A percentile compares a stretch with the other conserved stretches of the same genome.
Evolutionary conservation across 2,329 filamentous ascomycete species (phyloP).

Genomic region (Aspergillus clavatus): DNA sequence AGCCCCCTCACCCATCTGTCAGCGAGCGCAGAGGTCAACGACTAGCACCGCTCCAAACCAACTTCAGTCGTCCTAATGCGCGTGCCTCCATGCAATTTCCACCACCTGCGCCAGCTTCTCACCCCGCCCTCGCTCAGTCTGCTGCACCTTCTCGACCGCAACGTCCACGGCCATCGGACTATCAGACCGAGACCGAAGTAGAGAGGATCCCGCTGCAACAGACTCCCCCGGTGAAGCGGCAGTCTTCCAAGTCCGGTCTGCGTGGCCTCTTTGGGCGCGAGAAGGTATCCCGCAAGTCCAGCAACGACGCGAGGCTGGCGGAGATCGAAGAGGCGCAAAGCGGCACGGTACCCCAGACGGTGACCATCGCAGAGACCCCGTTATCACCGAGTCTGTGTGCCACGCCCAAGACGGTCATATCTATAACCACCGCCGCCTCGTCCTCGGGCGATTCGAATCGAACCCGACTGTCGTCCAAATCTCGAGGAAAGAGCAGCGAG

Average conservation of each 20-base stretch:
- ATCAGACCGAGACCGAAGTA: constrained; percentile 23
- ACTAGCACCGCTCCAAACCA: constrained; percentile 36
- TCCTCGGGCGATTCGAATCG: constrained; percentile 16
- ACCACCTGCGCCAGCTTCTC: background rate
- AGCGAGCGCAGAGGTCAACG: constrained; percentile 36
- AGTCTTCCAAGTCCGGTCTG: constrained; percentile 36
- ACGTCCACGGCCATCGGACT: constrained; percentile 32
- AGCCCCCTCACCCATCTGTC: constrained; percentile 23
- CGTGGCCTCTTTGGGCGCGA: constrained; percentile 35
- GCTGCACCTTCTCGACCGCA: constrained; percentile 18
- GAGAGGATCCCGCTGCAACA: constrained; percentile 31
- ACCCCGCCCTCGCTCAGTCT: no score
- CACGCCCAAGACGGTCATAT: constrained; percentile 24
- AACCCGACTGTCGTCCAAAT: constrained; percentile 17
- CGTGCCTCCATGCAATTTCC: constrained; percentile 2
- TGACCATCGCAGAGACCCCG: constrained; percentile 14
- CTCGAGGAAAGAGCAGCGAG: constrained; percentile 20
- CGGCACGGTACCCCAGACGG: constrained; percentile 13
- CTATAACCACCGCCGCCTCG: constrained; percentile 22
- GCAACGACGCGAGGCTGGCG: constrained; percentile 26
- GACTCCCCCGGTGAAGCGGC: constrained; percentile 27
- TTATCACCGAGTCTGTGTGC: constrained; percentile 23
- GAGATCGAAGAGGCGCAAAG: constrained; percentile 29
- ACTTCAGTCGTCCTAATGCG: constrained; percentile 29
- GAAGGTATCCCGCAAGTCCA: constrained; percentile 27